Conservation (phyloP, 2,329 filamentous ascomycete genomes). For the Claviceps sorghi region DNA sequence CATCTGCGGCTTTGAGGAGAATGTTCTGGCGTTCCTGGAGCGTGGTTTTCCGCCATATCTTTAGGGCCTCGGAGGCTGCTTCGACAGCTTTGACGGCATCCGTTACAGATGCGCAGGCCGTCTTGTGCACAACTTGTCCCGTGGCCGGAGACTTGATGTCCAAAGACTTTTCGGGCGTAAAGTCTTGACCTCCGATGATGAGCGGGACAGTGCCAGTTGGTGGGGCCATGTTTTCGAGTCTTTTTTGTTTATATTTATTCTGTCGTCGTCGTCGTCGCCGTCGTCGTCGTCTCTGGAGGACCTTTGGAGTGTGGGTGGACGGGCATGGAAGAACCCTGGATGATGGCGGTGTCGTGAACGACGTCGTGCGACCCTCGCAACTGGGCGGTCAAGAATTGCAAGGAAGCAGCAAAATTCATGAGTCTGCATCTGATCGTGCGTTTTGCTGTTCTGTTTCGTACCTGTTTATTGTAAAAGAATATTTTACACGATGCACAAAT, state of each 20-base stretch:
- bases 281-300: background rate
- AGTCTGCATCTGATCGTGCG: background rate
- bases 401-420: background rate
- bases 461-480: too few species aligned
- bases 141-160: constrained; percentile 41
- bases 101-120: constrained; percentile 39
- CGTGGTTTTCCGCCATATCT: constrained; percentile 50
- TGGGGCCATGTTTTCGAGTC: background rate
- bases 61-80: constrained; percentile 51
- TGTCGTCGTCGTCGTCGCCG: background rate
- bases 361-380: background rate
- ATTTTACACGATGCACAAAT: too few species aligned
- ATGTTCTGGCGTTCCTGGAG: constrained; percentile 51
- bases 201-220: constrained; percentile 19
- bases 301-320: background rate
- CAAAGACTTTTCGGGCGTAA: constrained; percentile 32
- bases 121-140: constrained; percentile 37
- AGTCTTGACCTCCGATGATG: constrained; percentile 29
- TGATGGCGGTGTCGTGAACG: background rate
- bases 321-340: background rate
- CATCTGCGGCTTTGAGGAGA: constrained; percentile 51
- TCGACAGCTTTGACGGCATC: constrained; percentile 38
- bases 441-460: too few species aligned
- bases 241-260: background rate
- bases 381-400: background rate